Percentiles rank a stretch among this genome's conserved stretches.
phyloP scores from a whole-genome alignment of 2,329 filamentous ascomycete species.

The Cladosporium oxysporum region DNA sequence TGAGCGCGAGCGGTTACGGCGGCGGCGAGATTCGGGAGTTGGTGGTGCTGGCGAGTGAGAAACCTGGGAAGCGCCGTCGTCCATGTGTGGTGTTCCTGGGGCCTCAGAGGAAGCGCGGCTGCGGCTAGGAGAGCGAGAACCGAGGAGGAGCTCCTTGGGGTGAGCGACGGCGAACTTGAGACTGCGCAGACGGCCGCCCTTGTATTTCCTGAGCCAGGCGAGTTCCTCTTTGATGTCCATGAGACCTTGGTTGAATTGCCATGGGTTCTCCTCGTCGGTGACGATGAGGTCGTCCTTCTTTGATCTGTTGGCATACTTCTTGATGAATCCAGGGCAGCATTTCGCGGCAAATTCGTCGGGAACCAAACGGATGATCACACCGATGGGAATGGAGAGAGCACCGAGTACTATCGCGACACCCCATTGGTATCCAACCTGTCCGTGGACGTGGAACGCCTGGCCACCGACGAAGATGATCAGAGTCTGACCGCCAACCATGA shows the following conservation, averaged over 20 bases:
- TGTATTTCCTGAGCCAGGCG: conserved; percentile 75
- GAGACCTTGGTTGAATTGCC: conserved; percentile 68
- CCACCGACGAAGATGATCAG: conserved; percentile 89
- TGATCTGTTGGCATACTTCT: conserved; percentile 38
- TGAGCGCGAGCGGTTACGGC: conserved; percentile 61
- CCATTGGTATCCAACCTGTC: conserved; percentile 77
- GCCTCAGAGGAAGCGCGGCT: conserved; percentile 63
- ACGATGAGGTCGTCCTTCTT: conserved; percentile 46
- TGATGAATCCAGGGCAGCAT: conserved; percentile 46
- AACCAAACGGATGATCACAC: conserved; percentile 76
- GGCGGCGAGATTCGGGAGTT: conserved; percentile 59
- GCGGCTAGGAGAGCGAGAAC: conserved; percentile 63
- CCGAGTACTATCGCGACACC: conserved; percentile 82
- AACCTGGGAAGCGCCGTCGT: conserved; percentile 35
- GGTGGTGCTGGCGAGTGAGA: conserved; percentile 47
- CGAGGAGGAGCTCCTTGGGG: conserved; percentile 68
- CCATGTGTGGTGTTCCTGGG: conserved; percentile 65
- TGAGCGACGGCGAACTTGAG: conserved; percentile 77
- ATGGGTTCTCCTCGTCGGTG: conserved; percentile 44
- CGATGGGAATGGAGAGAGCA: conserved; percentile 80
- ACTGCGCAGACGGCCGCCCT: conserved; percentile 78
- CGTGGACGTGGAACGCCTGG: conserved; percentile 72
- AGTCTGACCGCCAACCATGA: conserved; percentile 88
- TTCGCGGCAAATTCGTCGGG: conserved; percentile 67
- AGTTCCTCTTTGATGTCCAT: conserved; percentile 78